Evolutionary conservation across 2,329 filamentous ascomycete species (phyloP).

Genomic region (Sphaerulina populicola): DNA sequence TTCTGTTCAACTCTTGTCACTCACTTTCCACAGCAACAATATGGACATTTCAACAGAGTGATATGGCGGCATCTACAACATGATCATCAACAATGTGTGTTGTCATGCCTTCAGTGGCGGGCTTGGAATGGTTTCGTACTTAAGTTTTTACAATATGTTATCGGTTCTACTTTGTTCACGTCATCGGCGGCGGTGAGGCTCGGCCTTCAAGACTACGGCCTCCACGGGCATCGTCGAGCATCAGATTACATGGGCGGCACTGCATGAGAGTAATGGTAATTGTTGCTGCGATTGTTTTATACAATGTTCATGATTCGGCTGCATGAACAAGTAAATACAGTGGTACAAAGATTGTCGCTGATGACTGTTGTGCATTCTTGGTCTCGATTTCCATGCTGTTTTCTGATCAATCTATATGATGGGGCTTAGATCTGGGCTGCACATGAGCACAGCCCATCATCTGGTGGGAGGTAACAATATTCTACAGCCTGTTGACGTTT

Average conservation of each 20-base stretch:
- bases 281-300: slow-evolving; percentile 18
- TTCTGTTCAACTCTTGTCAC: slow-evolving; percentile 15
- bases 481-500: too few species aligned
- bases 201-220: slow-evolving; percentile 22
- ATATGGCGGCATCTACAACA: slow-evolving; percentile 23
- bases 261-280: slow-evolving; percentile 24
- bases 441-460: neutral
- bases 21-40: slow-evolving; percentile 18
- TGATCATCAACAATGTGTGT: slow-evolving; percentile 27
- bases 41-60: slow-evolving; percentile 17
- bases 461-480: too few species aligned
- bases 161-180: slow-evolving; percentile 9
- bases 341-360: slow-evolving; percentile 16
- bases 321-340: slow-evolving; percentile 20
- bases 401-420: neutral
- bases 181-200: slow-evolving; percentile 12
- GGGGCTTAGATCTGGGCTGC: neutral
- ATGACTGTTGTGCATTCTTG: neutral
- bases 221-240: slow-evolving; percentile 22
- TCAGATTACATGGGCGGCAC: slow-evolving; percentile 11
- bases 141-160: slow-evolving; percentile 17
- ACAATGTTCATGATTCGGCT: slow-evolving; percentile 17
- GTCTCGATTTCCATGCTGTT: neutral
- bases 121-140: slow-evolving; percentile 21
- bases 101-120: slow-evolving; percentile 24